Conservation (phyloP, 2,329 filamentous ascomycete genomes). For the Ceratocystis destructans region DNA sequence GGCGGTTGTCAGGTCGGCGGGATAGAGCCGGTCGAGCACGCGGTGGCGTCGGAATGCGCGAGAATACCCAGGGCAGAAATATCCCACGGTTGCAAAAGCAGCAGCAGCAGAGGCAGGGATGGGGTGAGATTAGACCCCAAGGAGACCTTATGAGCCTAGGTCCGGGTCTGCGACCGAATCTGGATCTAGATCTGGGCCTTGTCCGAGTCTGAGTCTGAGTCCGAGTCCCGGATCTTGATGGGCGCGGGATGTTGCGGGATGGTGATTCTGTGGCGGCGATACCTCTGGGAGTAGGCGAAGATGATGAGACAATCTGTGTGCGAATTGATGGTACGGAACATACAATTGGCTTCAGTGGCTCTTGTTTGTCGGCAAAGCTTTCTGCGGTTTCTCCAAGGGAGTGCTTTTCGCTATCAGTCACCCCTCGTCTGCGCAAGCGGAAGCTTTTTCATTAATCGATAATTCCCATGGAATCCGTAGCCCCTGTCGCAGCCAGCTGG, state of each 20-base stretch:
- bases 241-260: neutral
- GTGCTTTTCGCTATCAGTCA: neutral
- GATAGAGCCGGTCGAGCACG: neutral
- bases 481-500: slow-evolving; percentile 5
- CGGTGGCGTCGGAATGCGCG: neutral
- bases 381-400: neutral
- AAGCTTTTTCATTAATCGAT: slow-evolving; percentile 1
- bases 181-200: no score
- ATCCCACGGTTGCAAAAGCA: neutral
- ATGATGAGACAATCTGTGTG: no score
- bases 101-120: neutral
- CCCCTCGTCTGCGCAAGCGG: slow-evolving; percentile 1
- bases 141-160: neutral
- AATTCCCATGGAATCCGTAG: slow-evolving; percentile 1
- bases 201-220: no score
- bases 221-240: neutral
- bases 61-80: neutral
- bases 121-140: neutral
- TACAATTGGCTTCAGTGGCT: neutral
- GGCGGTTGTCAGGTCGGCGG: neutral
- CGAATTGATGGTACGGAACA: neutral
- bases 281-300: neutral
- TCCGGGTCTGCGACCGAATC: no score
- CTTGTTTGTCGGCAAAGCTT: neutral
- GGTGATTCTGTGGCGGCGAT: neutral